A percentile compares a stretch with the other conserved stretches of the same genome.
These are phyloP conservation scores for Coemansia sp. DNA, from an alignment of 192 early-diverging fungal genomes.

Conservation along the genomic window DNA sequence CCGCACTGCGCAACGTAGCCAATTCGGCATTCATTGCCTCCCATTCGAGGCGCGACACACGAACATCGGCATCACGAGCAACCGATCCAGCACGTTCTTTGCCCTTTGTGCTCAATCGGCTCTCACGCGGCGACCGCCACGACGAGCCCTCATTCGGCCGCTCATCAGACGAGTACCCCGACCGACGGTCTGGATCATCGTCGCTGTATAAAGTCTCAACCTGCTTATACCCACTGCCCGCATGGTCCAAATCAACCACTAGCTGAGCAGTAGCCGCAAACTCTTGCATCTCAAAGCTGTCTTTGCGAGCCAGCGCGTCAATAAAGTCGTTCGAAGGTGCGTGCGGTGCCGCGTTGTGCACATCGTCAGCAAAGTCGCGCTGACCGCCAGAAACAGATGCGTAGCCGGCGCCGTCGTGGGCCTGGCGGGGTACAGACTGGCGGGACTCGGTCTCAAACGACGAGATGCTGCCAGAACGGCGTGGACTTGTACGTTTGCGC, in stretches of 20 bases:
- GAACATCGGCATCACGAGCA: neutral
- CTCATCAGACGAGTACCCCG: neutral
- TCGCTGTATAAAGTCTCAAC: slow-evolving; percentile 3
- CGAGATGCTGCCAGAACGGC: slow-evolving; percentile 40
- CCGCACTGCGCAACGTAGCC: slow-evolving; percentile 17
- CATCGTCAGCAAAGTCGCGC: neutral
- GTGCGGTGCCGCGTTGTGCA: neutral
- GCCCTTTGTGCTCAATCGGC: slow-evolving; percentile 9
- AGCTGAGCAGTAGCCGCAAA: slow-evolving; percentile 15
- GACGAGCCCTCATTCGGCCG: neutral
- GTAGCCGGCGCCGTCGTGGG: slow-evolving; percentile 24
- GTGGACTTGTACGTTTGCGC: slow-evolving; percentile 5
- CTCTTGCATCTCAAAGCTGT: slow-evolving; percentile 52
- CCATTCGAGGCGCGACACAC: slow-evolving; percentile 35
- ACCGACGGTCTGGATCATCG: neutral
- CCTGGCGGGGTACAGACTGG: slow-evolving; percentile 6
- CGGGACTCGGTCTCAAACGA: slow-evolving; percentile 36
- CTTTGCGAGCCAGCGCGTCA: slow-evolving; percentile 46
- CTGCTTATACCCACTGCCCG: slow-evolving; percentile 6
- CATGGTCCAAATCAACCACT: slow-evolving; percentile 6
- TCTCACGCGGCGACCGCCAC: neutral
- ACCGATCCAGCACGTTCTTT: slow-evolving; percentile 3
- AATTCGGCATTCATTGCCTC: slow-evolving; percentile 38
- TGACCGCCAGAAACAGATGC: slow-evolving; percentile 30
- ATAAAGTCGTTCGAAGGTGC: slow-evolving; percentile 20